Conservation (phyloP, 495 filamentous ascomycete species). For the Aspergillus sclerotioniger region DNA sequence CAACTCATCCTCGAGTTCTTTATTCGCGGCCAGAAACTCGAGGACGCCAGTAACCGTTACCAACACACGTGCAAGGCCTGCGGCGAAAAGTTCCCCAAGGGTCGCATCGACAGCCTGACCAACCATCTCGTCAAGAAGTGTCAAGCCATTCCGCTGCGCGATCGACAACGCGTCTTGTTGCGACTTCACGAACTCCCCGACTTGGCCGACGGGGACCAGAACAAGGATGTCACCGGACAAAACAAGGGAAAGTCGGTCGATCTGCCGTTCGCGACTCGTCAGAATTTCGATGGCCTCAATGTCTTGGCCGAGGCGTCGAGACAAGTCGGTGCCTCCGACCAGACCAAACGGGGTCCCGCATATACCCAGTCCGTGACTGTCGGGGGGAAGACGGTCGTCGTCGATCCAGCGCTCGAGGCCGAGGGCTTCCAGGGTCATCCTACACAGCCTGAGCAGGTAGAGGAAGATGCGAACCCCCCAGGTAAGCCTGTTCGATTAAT, state of each 20-base stretch:
- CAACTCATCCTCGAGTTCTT: constrained; percentile 81
- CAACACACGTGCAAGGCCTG: constrained; percentile 84
- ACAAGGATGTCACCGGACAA: constrained; percentile 37
- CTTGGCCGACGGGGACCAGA: constrained; percentile 35
- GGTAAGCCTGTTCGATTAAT: constrained; percentile 16
- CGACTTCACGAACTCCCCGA: constrained; percentile 53
- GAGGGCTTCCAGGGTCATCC: constrained; percentile 42
- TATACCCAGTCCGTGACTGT: constrained; percentile 48
- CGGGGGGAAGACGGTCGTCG: constrained; percentile 48
- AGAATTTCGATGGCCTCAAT: constrained; percentile 71
- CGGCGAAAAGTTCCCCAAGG: constrained; percentile 80
- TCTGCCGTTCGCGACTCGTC: constrained; percentile 42
- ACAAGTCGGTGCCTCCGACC: constrained; percentile 56
- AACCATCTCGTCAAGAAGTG: constrained; percentile 81
- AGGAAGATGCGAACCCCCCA: constrained; percentile 30
- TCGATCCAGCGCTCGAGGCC: constrained; percentile 47
- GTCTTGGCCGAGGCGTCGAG: constrained; percentile 80
- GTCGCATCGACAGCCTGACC: constrained; percentile 74
- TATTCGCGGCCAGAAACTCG: constrained; percentile 74
- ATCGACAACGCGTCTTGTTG: constrained; percentile 64
- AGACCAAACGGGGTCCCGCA: constrained; percentile 39
- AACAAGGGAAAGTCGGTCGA: constrained; percentile 41
- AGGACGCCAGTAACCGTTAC: constrained; percentile 83
- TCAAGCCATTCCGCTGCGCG: constrained; percentile 63
- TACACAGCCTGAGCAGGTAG: constrained; percentile 26